Conservation (phyloP, 2,329 filamentous ascomycete genomes). For the Neurospora sp. region DNA sequence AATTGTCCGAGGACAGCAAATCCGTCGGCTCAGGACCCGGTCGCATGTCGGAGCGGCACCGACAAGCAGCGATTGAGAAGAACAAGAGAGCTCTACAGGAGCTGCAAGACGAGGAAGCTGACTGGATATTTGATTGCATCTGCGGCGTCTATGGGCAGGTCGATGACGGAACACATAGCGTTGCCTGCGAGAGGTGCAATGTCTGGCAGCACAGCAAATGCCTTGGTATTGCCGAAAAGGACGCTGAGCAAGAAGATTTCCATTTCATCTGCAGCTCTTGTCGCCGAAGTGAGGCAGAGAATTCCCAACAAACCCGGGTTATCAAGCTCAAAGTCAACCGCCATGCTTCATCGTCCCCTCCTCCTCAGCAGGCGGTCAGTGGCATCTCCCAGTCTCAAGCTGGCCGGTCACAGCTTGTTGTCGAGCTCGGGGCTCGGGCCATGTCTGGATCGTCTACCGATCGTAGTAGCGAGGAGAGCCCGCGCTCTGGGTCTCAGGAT, state of each 20-base stretch:
- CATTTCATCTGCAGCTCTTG: slow-evolving; percentile 78
- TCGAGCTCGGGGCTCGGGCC: slow-evolving; percentile 17
- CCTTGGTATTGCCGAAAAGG: slow-evolving; percentile 64
- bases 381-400: slow-evolving; percentile 2
- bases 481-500: neutral
- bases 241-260: slow-evolving; percentile 79
- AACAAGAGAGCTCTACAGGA: slow-evolving; percentile 67
- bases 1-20: slow-evolving; percentile 66
- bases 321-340: slow-evolving; percentile 43
- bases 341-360: slow-evolving; percentile 17
- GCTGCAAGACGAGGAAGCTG: slow-evolving; percentile 59
- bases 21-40: slow-evolving; percentile 43
- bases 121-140: slow-evolving; percentile 92
- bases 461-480: neutral
- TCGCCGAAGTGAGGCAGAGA: slow-evolving; percentile 54
- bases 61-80: slow-evolving; percentile 74
- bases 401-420: slow-evolving; percentile 14
- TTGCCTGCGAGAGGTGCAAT: slow-evolving; percentile 87
- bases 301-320: slow-evolving; percentile 42
- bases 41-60: slow-evolving; percentile 65
- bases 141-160: slow-evolving; percentile 88
- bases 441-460: slow-evolving; percentile 1
- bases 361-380: slow-evolving; percentile 8
- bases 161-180: slow-evolving; percentile 87
- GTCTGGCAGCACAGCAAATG: slow-evolving; percentile 97